Base-by-base conservation (phyloP, 495 filamentous ascomycete genomes). In the Coniosporium apollinis region DNA sequence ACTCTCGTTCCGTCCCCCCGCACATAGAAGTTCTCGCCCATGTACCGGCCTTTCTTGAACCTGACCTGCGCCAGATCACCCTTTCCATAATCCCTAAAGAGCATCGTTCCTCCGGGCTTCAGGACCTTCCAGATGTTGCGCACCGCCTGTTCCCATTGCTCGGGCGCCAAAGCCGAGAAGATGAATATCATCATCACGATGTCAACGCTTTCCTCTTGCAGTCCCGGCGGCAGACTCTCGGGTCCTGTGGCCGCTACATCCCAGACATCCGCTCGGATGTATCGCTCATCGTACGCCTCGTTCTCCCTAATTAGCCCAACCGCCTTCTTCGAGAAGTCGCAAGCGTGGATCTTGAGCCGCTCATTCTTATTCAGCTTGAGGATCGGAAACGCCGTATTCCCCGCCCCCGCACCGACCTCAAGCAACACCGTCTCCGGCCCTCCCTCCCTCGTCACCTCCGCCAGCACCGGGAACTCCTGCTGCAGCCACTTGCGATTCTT, bases 1-100 rank as follows among this genome's bases (percentile, higher is more conserved):
- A 97, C 89, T 16, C 89, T 73, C 5, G 89, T 97, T 3, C 89
- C 89, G 51, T 97, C 89, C 3, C 89, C 89, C 9, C 89, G 65
- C 22, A 94, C 76, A 56, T 97, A 97, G 45, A 96, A 97, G 51
- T 94, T 96, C 61, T 94, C 89, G 34, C 78, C 79, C 52, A 97
- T 62, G 48, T 82, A 94, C 33, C 89, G 67, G 10, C 79, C 80
- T 56, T 89, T 92, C 65, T 82, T 92, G 61, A 97, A 94, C 33
- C 89, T 67, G 32, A 97, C 91, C 65, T 97, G 89, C 10, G 89
- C 85, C 37, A 97, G 64, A 60, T 97, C 89, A 19, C 87, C 87
- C 44, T 84, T 67, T 33, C 89, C 89, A 59, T 97, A 97, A 55
- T 97, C 89, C 35, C 89, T 72, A 60, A 97, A 94, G 47, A 92